A percentile compares a stretch with the other conserved stretches of the same genome.
phyloP scores from a whole-genome alignment of 148 eudicot genomes.

The Arctostaphylos glauca region DNA sequence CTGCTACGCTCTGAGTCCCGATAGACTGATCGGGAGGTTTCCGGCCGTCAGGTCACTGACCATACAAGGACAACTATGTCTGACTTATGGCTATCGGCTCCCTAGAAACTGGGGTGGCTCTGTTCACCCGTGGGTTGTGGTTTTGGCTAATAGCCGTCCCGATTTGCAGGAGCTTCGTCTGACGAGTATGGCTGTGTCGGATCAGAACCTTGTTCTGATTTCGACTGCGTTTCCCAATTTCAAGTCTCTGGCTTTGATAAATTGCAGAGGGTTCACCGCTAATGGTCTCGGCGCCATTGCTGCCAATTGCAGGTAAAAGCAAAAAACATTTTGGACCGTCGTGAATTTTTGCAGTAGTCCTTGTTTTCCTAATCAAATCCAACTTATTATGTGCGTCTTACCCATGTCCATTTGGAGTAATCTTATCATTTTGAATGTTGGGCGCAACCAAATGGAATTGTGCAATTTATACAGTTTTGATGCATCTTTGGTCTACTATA shows the following conservation, averaged over 20 bases:
- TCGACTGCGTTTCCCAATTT: not conserved
- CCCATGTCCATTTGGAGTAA: not conserved
- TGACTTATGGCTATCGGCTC: not conserved
- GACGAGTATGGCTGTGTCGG: conserved; percentile 11
- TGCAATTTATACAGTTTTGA: not conserved
- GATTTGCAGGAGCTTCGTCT: not conserved
- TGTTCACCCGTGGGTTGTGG: conserved; percentile 1
- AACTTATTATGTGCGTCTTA: not conserved
- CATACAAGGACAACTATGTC: not conserved
- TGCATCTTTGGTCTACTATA: not conserved
- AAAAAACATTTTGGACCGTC: not conserved
- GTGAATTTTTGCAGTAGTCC: not conserved
- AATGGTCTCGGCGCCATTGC: conserved; percentile 6
- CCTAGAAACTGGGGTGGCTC: not conserved
- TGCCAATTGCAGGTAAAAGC: conserved; percentile 7
- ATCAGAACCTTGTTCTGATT: not conserved
- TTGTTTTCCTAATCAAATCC: not conserved
- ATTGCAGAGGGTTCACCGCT: not conserved
- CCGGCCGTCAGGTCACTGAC: not conserved
- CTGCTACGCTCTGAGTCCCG: not conserved
- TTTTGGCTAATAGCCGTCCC: not conserved
- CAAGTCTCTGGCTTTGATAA: not conserved
- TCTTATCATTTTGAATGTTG: no score
- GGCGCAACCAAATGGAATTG: not conserved
- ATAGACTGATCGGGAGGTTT: conserved; percentile 2